Base-by-base conservation (phyloP, 352 stramenopile species). In the Globisporangium canariense region DNA sequence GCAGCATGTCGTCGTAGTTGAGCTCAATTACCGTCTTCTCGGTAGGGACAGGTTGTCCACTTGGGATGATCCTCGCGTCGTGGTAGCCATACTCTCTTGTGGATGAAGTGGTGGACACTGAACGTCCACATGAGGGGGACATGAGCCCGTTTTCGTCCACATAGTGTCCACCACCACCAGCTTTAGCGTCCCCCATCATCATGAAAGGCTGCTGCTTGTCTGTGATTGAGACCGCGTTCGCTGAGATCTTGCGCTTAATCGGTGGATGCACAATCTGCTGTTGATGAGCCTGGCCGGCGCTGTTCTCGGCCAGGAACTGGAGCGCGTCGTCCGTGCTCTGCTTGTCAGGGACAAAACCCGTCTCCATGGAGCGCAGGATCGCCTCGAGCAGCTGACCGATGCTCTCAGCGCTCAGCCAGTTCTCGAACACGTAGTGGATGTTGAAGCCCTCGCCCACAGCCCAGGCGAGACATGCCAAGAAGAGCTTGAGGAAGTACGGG, bases 391-490 rank as follows among this genome's bases (percentile, higher is more conserved):
- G 63, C 34, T 89, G 74, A 0, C 65, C 75, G 3, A 79, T 63
- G 64, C 76, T 92, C 32, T 88, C 71, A 11, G 73, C 67, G 11
- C 66, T 61, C 18, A 94, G 73, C 86, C 83, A 94, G 36, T 70
- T 74, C 64, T 89, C 74, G 30, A 91, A 81, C 18, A 90, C 30
- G 0, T 65, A 49, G 67, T 91, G 83, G 36, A 92, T 81, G 68
- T 90, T 87, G 69, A 90, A 92, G 14, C 81, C 83, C 60, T 91
- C 83, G 59, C 76, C 80, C 18, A 85, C 70, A 2, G 83, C 84
- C 86, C 83, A 94, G 14, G 78, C 67, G 28, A 93, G 32, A 22
- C 68, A 71, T 1, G 63, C 63, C 16, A 94, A 76, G 25, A 93
- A 78, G 13, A 78, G 77, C 62, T 91, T 88, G 38, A 94, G 62